Evolutionary conservation across 2,329 filamentous ascomycete species (phyloP), one percentile per base, ranked within the genome.

Genomic region (Sporothrix brasiliensis): DNA sequence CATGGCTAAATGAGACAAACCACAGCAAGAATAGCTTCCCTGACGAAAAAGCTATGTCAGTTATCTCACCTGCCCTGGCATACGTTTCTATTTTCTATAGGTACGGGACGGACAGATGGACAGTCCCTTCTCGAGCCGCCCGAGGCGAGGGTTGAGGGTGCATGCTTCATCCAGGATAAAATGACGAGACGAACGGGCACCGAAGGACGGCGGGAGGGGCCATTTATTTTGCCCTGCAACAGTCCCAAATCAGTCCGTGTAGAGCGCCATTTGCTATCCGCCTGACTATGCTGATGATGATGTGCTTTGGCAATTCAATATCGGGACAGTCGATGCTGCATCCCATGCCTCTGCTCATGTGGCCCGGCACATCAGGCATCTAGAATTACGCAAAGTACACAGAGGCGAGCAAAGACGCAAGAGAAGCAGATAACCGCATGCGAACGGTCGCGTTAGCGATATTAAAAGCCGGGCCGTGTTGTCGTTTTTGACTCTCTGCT

Each of bases 381-480:
- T 30, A 63, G 14, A 63, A 63, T 30, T 34, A 5, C 34, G 9
- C 34, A 21, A 63, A 21, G 4, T 49, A 27, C 30, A 13, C 10
- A 5, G 21, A n/a, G 60, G 60, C 60, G 21, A 11, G 21, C 14
- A 2, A 47, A 9, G 41, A 63, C 60, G 14, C 39, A 30, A 49
- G 60, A 21, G n/a, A 44, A 44, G 11, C 9, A 60, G 34, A n/a
- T 39, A 39, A 21, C 56, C 34, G 34, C 56, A 60, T 41, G 56
- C 56, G 34, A 60, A 60, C 34, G n/a, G 34, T 44, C 24, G 56
- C 21, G 11, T 24, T 60, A 44, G 56, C 56, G 56, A 60, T 14
- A 60, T 41, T 24, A 34, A 24, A n/a, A 60, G 56, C 34, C 34
- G 34, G 41, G 56, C 56, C 34, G 19, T 60, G 13, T 60, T 44